phyloP scores from a whole-genome alignment of 2,329 filamentous ascomycete species.

The Torrubiellomyces zombiae region DNA sequence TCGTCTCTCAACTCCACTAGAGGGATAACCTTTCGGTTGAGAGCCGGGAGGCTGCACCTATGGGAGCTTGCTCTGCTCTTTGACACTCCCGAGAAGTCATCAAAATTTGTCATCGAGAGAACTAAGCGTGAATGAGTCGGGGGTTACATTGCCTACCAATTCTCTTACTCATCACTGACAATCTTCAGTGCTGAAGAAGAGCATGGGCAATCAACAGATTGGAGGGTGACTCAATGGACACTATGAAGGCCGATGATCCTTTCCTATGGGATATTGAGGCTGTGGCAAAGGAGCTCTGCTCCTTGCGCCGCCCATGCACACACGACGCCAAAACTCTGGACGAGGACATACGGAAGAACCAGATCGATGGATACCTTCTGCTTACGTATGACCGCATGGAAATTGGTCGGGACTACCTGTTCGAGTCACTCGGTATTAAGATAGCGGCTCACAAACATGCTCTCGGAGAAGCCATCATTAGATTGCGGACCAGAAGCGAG shows the following conservation, averaged over 20 bases:
- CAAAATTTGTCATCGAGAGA: too few species aligned
- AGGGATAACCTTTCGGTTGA: too few species aligned
- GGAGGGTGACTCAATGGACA: constrained; percentile 13
- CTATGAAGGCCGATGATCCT: constrained; percentile 38
- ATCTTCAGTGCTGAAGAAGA: too few species aligned
- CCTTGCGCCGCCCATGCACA: constrained; percentile 31
- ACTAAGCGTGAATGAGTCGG: too few species aligned
- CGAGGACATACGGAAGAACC: constrained; percentile 37
- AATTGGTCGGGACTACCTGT: constrained; percentile 30
- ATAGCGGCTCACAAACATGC: constrained; percentile 40
- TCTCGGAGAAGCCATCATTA: constrained; percentile 38
- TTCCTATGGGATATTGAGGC: constrained; percentile 54
- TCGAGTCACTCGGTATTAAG: constrained; percentile 36
- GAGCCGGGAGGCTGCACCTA: too few species aligned
- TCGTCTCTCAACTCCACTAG: too few species aligned
- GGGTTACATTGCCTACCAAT: too few species aligned
- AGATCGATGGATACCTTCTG: constrained; percentile 48
- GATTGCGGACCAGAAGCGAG: constrained; percentile 34
- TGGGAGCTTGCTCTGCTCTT: too few species aligned
- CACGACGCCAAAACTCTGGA: constrained; percentile 34
- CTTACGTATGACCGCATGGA: constrained; percentile 36
- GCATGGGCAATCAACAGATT: too few species aligned
- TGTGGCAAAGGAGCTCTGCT: constrained; percentile 50
- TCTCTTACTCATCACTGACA: too few species aligned
- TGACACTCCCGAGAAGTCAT: too few species aligned